phyloP scores from a whole-genome alignment of 2,329 filamentous ascomycete species.

The Diplodia intermedia region DNA sequence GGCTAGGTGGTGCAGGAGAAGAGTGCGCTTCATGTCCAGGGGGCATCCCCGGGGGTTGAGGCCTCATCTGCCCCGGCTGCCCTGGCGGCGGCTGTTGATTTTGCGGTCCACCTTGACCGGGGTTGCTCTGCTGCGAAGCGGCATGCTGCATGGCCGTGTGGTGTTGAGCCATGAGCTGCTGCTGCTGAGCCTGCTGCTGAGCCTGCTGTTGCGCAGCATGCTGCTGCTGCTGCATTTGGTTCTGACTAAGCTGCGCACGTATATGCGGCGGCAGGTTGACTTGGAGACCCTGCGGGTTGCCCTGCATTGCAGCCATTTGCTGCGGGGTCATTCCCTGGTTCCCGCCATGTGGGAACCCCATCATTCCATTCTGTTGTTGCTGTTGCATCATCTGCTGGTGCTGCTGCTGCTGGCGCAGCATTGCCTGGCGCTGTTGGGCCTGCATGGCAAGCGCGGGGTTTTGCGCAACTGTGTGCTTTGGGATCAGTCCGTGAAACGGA shows the following conservation, averaged over 20 bases:
- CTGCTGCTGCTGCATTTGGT: slow-evolving; percentile 53
- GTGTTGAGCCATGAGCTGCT: slow-evolving; percentile 51
- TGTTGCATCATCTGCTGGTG: slow-evolving; percentile 60
- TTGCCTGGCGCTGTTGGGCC: slow-evolving; percentile 54
- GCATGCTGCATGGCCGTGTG: slow-evolving; percentile 56
- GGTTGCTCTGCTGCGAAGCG: slow-evolving; percentile 57
- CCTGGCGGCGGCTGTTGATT: slow-evolving; percentile 43
- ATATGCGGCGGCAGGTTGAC: slow-evolving; percentile 55
- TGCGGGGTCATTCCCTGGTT: slow-evolving; percentile 58
- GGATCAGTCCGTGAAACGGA: background rate
- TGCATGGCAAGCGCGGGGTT: slow-evolving; percentile 51
- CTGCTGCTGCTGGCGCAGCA: slow-evolving; percentile 58
- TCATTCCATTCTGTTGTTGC: slow-evolving; percentile 64
- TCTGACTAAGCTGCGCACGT: slow-evolving; percentile 36
- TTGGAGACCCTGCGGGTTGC: slow-evolving; percentile 39
- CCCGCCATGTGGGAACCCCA: slow-evolving; percentile 63
- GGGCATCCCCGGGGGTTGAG: slow-evolving; percentile 45
- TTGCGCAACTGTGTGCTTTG: slow-evolving; percentile 19
- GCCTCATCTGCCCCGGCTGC: slow-evolving; percentile 48
- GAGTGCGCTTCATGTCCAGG: slow-evolving; percentile 48
- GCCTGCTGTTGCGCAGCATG: slow-evolving; percentile 50
- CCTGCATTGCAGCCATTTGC: slow-evolving; percentile 61
- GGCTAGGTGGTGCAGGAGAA: slow-evolving; percentile 47
- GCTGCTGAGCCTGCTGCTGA: slow-evolving; percentile 48
- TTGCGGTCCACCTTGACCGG: slow-evolving; percentile 52